phyloP scores from a whole-genome alignment of 148 eudicot species.

The Euryodendron excelsum region DNA sequence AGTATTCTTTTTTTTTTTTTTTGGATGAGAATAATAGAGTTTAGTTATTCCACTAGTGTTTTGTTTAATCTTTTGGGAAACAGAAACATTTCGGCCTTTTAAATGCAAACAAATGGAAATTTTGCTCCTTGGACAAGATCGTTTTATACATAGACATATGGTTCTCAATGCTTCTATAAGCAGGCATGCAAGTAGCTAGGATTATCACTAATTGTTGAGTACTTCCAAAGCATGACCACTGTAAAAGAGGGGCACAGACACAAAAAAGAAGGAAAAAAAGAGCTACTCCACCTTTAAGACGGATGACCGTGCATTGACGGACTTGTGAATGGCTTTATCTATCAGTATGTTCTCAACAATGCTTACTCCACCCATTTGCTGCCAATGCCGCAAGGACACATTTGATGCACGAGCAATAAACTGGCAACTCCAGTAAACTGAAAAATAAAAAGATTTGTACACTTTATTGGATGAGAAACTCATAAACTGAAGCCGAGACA shows the following conservation, averaged over 20 bases:
- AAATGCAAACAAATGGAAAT: too few relatives aligned
- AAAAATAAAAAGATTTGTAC: slow-evolving; percentile 7
- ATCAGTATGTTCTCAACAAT: slow-evolving; percentile 67
- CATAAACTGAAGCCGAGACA: background rate
- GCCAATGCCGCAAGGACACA: slow-evolving; percentile 79
- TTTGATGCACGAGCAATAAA: slow-evolving; percentile 87
- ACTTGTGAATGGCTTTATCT: slow-evolving; percentile 76
- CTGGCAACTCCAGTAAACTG: slow-evolving; percentile 97
- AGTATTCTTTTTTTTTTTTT: too few relatives aligned
- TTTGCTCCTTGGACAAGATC: too few relatives aligned
- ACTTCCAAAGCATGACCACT: background rate
- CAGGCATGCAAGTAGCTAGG: background rate
- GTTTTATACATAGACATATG: background rate
- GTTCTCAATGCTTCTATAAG: background rate
- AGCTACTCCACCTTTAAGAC: slow-evolving; percentile 66
- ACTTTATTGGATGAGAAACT: background rate
- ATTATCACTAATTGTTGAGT: background rate
- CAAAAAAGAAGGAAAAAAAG: background rate
- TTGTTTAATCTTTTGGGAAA: too few relatives aligned
- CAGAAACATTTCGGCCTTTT: too few relatives aligned
- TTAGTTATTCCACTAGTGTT: too few relatives aligned
- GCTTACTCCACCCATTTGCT: slow-evolving; percentile 80
- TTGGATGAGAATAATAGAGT: too few relatives aligned
- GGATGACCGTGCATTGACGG: slow-evolving; percentile 74
- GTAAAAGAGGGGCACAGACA: background rate